A percentile compares a stretch with the other conserved stretches of the same genome.
Conservation (phyloP, 805 yeast species). For the Starmerella apicola region DNA sequence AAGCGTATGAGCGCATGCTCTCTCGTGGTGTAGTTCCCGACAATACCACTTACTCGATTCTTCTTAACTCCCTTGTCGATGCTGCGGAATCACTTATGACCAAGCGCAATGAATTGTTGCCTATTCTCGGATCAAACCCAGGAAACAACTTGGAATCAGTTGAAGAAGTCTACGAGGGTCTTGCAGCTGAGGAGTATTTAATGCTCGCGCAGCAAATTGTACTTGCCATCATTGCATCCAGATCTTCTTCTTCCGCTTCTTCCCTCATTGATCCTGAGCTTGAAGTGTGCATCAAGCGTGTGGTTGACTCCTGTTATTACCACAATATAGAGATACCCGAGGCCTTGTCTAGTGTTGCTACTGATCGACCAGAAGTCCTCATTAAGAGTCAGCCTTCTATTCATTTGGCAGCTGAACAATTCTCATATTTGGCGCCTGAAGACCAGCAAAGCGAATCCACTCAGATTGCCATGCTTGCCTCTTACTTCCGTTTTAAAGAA, state of each 20-base stretch:
- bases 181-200: conserved; percentile 20
- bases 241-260: background rate
- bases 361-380: background rate
- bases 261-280: background rate
- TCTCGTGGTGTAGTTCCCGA: conserved; percentile 20
- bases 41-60: conserved; percentile 22
- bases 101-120: conserved; percentile 5
- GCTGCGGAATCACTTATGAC: conserved; percentile 13
- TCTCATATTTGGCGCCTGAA: conserved; percentile 4
- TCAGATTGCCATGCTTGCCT: conserved; percentile 9
- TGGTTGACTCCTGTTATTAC: conserved; percentile 10
- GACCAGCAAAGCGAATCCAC: conserved; percentile 8
- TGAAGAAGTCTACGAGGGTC: conserved; percentile 21
- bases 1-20: conserved; percentile 24
- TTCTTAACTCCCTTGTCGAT: conserved; percentile 21
- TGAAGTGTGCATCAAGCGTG: conserved; percentile 9
- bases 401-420: conserved; percentile 6
- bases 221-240: conserved; percentile 11
- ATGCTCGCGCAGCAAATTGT: conserved; percentile 14
- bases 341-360: background rate
- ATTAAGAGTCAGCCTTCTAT: conserved; percentile 5
- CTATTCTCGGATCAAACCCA: conserved; percentile 13
- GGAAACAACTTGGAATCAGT: conserved; percentile 20
- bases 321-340: conserved; percentile 7
- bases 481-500: conserved; percentile 6